phyloP scores from a whole-genome alignment of 495 filamentous ascomycete genomes.

The Talaromyces thailandensis region DNA sequence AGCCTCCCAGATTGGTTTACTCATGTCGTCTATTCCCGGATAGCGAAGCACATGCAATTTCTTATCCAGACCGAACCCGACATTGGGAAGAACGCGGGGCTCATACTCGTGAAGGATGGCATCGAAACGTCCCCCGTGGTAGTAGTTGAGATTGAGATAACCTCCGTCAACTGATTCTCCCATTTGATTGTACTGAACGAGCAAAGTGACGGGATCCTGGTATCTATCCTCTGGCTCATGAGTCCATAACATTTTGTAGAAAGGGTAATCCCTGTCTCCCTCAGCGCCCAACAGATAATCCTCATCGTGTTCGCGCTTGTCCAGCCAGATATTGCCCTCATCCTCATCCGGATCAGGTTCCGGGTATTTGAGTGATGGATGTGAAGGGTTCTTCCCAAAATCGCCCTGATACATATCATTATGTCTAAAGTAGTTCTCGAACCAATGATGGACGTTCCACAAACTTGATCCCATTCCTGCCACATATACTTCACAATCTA shows the following conservation, averaged over 20 bases:
- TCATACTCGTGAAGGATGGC: slow-evolving; percentile 1
- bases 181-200: not conserved
- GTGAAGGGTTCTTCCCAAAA: not conserved
- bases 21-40: not conserved
- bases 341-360: not conserved
- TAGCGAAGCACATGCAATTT: not conserved
- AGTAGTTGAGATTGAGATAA: not conserved
- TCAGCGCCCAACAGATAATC: not conserved
- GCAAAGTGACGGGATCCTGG: not conserved
- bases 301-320: not conserved
- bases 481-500: not conserved
- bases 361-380: not conserved
- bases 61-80: not conserved
- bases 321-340: not conserved
- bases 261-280: not conserved
- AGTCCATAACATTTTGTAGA: not conserved
- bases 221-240: not conserved
- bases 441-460: not conserved
- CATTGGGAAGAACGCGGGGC: not conserved
- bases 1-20: not conserved
- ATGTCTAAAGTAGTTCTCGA: not conserved
- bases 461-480: not conserved
- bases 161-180: not conserved
- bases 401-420: not conserved
- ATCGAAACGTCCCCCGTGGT: not conserved